Conservation (phyloP, 2,329 filamentous ascomycete genomes). For the Ilyonectria sp. region DNA sequence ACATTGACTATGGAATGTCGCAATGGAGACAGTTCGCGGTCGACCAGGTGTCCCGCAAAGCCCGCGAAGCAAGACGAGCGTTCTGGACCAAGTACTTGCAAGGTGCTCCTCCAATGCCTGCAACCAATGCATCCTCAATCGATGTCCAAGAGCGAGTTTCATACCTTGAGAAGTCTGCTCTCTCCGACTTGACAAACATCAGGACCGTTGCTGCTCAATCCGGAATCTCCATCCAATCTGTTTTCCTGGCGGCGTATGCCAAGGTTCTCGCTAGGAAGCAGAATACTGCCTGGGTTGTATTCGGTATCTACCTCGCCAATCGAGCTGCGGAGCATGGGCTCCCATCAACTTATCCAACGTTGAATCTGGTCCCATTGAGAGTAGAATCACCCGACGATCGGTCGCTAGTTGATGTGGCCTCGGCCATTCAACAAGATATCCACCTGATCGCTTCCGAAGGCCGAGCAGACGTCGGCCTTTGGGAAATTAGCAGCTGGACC, state of each 20-base stretch:
- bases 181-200: slow-evolving; percentile 55
- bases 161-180: slow-evolving; percentile 63
- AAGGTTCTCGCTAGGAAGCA: slow-evolving; percentile 54
- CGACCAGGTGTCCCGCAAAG: slow-evolving; percentile 19
- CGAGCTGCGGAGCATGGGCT: slow-evolving; percentile 69
- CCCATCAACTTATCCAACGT: slow-evolving; percentile 73
- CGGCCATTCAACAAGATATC: slow-evolving; percentile 77
- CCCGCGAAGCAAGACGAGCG: slow-evolving; percentile 36
- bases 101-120: slow-evolving; percentile 1
- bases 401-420: slow-evolving; percentile 66
- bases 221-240: slow-evolving; percentile 78
- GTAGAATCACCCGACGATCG: slow-evolving; percentile 58
- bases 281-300: slow-evolving; percentile 64
- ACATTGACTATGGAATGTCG: slow-evolving; percentile 22
- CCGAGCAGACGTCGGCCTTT: slow-evolving; percentile 73
- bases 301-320: slow-evolving; percentile 90
- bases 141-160: slow-evolving; percentile 39
- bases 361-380: slow-evolving; percentile 83
- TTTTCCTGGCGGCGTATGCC: slow-evolving; percentile 83
- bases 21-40: slow-evolving; percentile 49
- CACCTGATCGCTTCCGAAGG: slow-evolving; percentile 67
- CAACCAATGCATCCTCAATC: not conserved
- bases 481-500: slow-evolving; percentile 83
- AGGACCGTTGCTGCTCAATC: slow-evolving; percentile 57
- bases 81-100: slow-evolving; percentile 63